Percentiles rank a stretch among this genome's conserved stretches.
These are phyloP conservation scores for Fraxinus floribunda DNA, from an alignment of 305 asterid species.

Conservation along the genomic window DNA sequence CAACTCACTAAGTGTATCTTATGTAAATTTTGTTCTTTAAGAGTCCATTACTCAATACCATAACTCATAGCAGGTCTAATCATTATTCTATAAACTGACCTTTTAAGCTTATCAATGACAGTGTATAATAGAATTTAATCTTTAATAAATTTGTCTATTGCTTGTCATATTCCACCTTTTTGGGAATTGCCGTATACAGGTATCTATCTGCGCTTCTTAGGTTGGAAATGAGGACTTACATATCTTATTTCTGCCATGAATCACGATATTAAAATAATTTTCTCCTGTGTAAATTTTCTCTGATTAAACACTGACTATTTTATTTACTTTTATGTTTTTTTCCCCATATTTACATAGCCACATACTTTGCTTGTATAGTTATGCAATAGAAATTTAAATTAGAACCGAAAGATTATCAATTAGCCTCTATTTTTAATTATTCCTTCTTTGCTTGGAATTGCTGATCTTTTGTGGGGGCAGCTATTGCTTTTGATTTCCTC, in stretches of 20 bases:
- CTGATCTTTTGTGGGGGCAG: conserved; percentile 4
- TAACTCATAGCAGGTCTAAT: background rate
- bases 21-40: background rate
- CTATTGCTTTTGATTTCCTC: conserved; percentile 11
- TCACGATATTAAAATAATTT: background rate
- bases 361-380: background rate
- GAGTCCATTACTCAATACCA: background rate
- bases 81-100: background rate
- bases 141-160: background rate
- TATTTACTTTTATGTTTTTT: background rate
- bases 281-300: background rate
- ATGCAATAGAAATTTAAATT: background rate
- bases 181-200: background rate
- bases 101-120: background rate
- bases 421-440: background rate
- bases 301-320: background rate
- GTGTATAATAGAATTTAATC: background rate
- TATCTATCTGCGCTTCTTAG: background rate
- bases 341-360: background rate
- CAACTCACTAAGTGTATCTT: background rate
- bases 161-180: background rate
- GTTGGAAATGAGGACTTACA: background rate
- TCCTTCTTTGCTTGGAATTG: background rate
- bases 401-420: background rate
- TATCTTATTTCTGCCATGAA: background rate